Evolutionary conservation across 2,329 filamentous ascomycete species (phyloP).

Genomic region (Stenocarpella maydis): DNA sequence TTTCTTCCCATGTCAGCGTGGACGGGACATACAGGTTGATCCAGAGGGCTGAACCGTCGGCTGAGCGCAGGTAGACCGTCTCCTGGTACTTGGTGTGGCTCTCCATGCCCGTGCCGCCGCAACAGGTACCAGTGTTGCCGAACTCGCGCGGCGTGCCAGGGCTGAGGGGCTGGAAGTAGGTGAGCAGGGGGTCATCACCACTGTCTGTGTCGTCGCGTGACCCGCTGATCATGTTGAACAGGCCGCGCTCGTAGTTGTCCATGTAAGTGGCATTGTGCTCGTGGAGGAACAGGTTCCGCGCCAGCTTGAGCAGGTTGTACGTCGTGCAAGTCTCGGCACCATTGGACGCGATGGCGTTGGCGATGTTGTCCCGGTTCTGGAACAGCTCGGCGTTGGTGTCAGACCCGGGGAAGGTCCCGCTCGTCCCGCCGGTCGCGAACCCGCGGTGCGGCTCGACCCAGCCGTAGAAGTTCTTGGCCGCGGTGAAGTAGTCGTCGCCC

Average conservation of each 20-base stretch:
- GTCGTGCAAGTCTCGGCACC: constrained; percentile 46
- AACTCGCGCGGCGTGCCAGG: constrained; percentile 42
- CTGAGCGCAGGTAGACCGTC: constrained; percentile 45
- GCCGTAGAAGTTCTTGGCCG: constrained; percentile 46
- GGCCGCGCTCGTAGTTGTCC: constrained; percentile 46
- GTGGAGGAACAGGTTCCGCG: constrained; percentile 44
- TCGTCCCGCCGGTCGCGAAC: constrained; percentile 43
- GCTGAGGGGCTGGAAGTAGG: constrained; percentile 45
- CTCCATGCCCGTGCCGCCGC: constrained; percentile 45
- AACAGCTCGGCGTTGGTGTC: constrained; percentile 45
- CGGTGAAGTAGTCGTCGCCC: constrained; percentile 42
- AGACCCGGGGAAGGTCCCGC: constrained; percentile 44
- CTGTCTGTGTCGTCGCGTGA: constrained; percentile 42
- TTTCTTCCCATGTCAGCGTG: constrained; percentile 43
- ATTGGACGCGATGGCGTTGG: constrained; percentile 41
- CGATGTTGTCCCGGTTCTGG: constrained; percentile 46
- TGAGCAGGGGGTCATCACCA: constrained; percentile 41
- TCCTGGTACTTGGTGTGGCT: constrained; percentile 48
- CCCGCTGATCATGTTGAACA: constrained; percentile 46
- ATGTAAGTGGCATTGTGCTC: constrained; percentile 45
- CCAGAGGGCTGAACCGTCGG: constrained; percentile 44
- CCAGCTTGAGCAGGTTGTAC: constrained; percentile 46
- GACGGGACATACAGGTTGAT: constrained; percentile 45
- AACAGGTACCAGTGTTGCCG: constrained; percentile 46
- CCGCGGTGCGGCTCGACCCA: constrained; percentile 45